phyloP scores from a whole-genome alignment of 805 yeast species.

The Clavispora carvajalis region DNA sequence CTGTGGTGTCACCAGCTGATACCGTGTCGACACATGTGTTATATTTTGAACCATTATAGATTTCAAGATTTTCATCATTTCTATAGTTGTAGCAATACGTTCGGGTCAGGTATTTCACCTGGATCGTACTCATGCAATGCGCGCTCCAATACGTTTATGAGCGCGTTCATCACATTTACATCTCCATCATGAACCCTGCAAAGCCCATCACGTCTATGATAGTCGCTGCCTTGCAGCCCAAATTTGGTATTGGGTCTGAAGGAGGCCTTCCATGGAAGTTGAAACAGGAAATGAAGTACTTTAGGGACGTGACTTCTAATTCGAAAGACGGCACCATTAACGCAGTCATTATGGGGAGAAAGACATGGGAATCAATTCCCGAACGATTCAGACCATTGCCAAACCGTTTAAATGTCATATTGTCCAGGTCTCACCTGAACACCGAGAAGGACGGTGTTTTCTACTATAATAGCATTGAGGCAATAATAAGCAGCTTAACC shows the following conservation, averaged over 20 bases:
- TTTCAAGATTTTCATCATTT: too few relatives aligned
- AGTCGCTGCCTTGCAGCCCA: constrained; percentile 82
- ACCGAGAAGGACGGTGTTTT: constrained; percentile 21
- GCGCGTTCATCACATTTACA: too few relatives aligned
- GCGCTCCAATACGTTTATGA: too few relatives aligned
- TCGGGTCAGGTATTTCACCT: too few relatives aligned
- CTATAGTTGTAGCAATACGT: too few relatives aligned
- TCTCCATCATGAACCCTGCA: not conserved
- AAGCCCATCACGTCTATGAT: constrained; percentile 42
- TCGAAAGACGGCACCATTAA: constrained; percentile 39
- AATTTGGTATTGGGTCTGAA: constrained; percentile 75
- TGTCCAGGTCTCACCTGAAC: constrained; percentile 46
- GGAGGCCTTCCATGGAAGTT: constrained; percentile 88
- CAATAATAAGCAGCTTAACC: constrained; percentile 19
- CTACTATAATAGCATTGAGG: constrained; percentile 25
- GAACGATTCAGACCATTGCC: constrained; percentile 75
- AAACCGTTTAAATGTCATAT: constrained; percentile 66
- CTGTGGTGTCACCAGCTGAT: not conserved
- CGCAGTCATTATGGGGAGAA: constrained; percentile 93
- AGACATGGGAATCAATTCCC: constrained; percentile 95
- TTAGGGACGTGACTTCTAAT: constrained; percentile 63
- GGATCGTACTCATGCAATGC: too few relatives aligned
- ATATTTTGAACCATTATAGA: too few relatives aligned
- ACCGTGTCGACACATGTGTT: not conserved
- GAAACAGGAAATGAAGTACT: constrained; percentile 78